Evolutionary conservation across 306 rosid species (phyloP).

Genomic region (Potentilla sterilis): DNA sequence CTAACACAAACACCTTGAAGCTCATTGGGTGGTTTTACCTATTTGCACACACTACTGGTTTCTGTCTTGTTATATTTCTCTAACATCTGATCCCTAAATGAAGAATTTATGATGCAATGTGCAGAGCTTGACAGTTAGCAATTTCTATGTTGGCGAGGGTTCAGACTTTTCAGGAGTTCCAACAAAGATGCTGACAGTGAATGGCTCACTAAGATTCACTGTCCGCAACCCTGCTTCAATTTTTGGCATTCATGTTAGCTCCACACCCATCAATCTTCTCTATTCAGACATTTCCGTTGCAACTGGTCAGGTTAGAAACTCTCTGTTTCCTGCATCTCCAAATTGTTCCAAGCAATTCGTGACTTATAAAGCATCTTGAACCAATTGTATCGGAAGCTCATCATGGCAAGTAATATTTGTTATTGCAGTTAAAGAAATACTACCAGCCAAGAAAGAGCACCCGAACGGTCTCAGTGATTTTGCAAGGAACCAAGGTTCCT

Average conservation of each 20-base stretch:
- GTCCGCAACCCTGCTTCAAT: conserved; percentile 84
- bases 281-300: conserved; percentile 76
- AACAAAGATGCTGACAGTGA: conserved; percentile 78
- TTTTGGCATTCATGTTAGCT: conserved; percentile 88
- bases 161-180: conserved; percentile 77
- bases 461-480: conserved; percentile 37
- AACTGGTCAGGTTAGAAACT: conserved; percentile 63
- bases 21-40: neutral
- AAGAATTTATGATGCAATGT: conserved; percentile 20
- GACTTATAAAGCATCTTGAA: neutral
- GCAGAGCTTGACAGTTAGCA: conserved; percentile 75
- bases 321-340: neutral
- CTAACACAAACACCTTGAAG: neutral
- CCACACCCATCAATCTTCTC: conserved; percentile 60
- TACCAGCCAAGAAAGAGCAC: conserved; percentile 84
- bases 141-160: conserved; percentile 74
- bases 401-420: conserved; percentile 16
- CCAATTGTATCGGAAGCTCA: neutral
- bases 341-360: neutral
- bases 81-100: neutral
- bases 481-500: conserved; percentile 73
- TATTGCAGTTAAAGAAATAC: conserved; percentile 70
- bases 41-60: no score
- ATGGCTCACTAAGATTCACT: conserved; percentile 59
- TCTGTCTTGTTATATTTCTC: neutral